Conservation (phyloP, 1,284 basidiomycete species). For the Wolfiporia cocos region DNA sequence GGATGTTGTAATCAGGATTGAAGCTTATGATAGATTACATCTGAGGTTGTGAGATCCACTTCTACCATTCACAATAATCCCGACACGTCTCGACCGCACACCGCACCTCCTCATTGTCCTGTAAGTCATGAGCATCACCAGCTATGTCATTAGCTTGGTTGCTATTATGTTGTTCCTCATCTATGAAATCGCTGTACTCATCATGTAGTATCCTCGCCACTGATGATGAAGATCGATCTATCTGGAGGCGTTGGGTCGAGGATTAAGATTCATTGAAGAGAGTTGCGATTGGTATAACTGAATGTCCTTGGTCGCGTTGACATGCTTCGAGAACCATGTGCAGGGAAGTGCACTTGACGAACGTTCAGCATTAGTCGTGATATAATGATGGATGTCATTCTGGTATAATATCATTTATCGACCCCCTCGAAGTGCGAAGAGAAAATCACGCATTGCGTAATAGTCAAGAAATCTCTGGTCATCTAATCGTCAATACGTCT, state of each 20-base stretch:
- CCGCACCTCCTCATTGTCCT: neutral
- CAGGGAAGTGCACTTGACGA: neutral
- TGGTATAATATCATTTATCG: neutral
- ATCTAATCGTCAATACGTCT: neutral
- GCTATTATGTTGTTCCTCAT: no score
- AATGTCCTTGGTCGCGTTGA: neutral
- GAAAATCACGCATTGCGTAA: neutral
- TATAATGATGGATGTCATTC: slow-evolving; percentile 7
- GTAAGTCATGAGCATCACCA: neutral
- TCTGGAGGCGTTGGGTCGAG: no score
- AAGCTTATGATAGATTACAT: neutral
- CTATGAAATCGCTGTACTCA: no score
- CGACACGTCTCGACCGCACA: neutral
- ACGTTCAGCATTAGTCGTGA: neutral
- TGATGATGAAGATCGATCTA: no score
- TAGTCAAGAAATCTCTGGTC: neutral
- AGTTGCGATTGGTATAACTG: neutral
- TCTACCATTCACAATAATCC: neutral
- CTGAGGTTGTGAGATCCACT: neutral
- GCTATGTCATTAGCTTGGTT: neutral
- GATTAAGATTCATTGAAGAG: neutral
- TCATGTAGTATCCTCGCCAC: no score
- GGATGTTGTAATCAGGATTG: no score
- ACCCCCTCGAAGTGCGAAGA: neutral
- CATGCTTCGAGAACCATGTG: neutral